Base-by-base conservation (phyloP, 352 stramenopile species). In the Globisporangium radiosum region DNA sequence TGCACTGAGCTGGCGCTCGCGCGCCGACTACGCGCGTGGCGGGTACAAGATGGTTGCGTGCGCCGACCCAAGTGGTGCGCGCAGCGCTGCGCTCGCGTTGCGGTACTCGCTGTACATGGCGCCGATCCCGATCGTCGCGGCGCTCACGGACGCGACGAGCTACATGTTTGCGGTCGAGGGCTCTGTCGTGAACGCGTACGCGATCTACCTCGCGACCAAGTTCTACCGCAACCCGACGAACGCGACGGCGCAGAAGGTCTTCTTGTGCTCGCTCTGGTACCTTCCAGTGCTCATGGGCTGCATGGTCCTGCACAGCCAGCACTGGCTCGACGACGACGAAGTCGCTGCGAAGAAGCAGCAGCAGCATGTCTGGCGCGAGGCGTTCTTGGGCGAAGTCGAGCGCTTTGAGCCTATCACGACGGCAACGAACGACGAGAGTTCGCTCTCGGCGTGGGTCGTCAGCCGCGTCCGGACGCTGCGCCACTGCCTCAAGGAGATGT, bases 101-200 rank as follows among this genome's bases (percentile, higher is more conserved):
- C 77, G 90, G 54, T 99, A 99, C 82, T 96, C 96, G 44, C 73
- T 90, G 33, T 98, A 98, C 69, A 86, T 99, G 66, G 73, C 84
- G 47, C 75, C 96, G 4, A 86, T 99, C 43, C 97, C 97, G 5
- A 83, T 99, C 33, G 73, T 96, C 14, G 91, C 93, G 17, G 88
- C 93, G 7, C 69, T 92, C 13, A 83, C 82, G 9, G 96, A 97
- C 52, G 82, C 97, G 33, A 99, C 97, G n/a, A 98, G 87, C 66
- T 97, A 94, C 72, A 99, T 99, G 97, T 99, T 99, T 79, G 92
- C 94, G 5, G 81, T 99, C 25, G 97, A 99, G 77, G 95, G 93
- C 54, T 88, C 97, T 42, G 68, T 92, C 33, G 79, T 99, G 62
- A 99, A 99, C 75, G 90, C 83, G 5, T 98, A 98, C 73, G 80